Evolutionary conservation across 345 rosid species (phyloP).

Genomic region (Ricinus communis): DNA sequence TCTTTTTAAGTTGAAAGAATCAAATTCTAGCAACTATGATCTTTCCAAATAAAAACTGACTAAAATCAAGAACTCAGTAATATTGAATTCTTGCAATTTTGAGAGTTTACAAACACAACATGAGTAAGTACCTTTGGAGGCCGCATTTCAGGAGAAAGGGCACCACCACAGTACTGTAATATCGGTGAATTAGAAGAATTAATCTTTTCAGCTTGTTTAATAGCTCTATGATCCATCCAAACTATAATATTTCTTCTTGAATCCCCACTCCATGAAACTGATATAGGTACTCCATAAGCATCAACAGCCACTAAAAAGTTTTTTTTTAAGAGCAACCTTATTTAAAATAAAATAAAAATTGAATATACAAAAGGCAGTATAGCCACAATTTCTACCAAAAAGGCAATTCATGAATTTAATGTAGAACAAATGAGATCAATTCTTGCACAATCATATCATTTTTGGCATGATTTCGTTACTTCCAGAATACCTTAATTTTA

Average conservation of each 20-base stretch:
- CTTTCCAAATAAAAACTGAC: too few species aligned
- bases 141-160: constrained; percentile 91
- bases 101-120: too few species aligned
- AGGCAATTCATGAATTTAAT: too few species aligned
- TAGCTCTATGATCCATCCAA: constrained; percentile 99
- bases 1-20: background rate
- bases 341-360: background rate
- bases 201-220: constrained; percentile 87
- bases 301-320: constrained; percentile 82
- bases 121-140: constrained; percentile 99
- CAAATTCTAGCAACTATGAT: background rate
- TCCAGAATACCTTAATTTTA: too few species aligned
- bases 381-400: too few species aligned
- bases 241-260: constrained; percentile 87
- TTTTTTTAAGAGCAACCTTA: constrained; percentile 4
- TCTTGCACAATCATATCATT: too few species aligned
- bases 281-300: constrained; percentile 90
- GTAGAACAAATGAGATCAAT: too few species aligned
- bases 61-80: too few species aligned
- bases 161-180: constrained; percentile 88
- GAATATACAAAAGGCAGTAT: too few species aligned
- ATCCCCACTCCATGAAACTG: constrained; percentile 97
- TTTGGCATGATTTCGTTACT: too few species aligned
- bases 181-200: constrained; percentile 78
- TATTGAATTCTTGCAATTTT: too few species aligned